Evolutionary conservation across 345 rosid genomes (phyloP), one percentile per base, ranked within the genome.

Genomic region (Eucalyptus tenuipes): DNA sequence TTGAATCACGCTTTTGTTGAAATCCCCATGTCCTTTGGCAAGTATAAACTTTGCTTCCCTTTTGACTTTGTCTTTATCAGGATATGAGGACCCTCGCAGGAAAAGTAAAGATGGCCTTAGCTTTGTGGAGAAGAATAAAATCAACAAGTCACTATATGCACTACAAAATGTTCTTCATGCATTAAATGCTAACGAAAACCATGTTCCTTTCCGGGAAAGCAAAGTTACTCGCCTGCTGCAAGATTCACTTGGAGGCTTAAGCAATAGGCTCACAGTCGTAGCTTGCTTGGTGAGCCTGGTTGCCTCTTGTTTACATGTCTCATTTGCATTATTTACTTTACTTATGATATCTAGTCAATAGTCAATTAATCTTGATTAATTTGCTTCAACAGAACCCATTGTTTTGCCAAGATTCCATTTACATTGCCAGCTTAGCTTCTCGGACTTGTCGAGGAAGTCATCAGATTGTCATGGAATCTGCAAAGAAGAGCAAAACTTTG

Each of bases 171-270:
- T 97, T 85, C 79, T 95, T 86, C 92, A 88, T 88, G 94, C 99
- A 71, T 90, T 97, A 86, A 95, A 90, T 86, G 93, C 94, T 57
- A 94, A 94, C 87, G 97, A 94, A 85, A 88, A 88, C 33, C 96
- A 94, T 87, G 94, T 97, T 52, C 98, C 97, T 40, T 97, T 94
- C 90, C 94, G 98, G 44, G 98, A 95, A 91, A 97, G 96, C 89
- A 95, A 93, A 90, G 93, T 97, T 49, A 95, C 97, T 55, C 95
- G 92, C 80, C 90, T 97, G 95, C 88, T 96, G 92, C 94, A 94
- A 88, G 96, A 95, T 86, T 97, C 97, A 33, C 89, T 97, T 25
- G 92, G 94, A 90, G 93, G 96, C 87, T 86, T 85, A 79, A 92
- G 89, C 90, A 91, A 61, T 75, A 75, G 84, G 90, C 90, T 94